phyloP scores from a whole-genome alignment of 306 rosid genomes.

The Prunus davidiana region DNA sequence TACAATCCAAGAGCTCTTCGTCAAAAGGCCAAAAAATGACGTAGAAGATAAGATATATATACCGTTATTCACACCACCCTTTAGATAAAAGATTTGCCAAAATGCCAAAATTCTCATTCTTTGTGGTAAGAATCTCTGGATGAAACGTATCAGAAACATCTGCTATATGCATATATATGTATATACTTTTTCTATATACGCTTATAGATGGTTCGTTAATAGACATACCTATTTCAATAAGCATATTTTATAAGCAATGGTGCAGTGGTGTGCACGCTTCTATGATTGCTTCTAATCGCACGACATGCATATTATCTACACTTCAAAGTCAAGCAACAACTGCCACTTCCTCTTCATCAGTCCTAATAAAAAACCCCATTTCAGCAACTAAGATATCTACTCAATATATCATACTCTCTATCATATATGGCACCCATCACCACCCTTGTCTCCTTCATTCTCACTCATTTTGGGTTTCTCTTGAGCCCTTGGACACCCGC shows the following conservation, averaged over 20 bases:
- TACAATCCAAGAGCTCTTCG: not conserved
- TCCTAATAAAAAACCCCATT: too few species aligned
- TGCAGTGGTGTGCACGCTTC: slow-evolving; percentile 10
- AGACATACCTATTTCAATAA: not conserved
- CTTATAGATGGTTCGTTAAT: too few species aligned
- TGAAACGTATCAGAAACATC: too few species aligned
- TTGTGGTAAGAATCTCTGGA: too few species aligned
- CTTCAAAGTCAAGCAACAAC: slow-evolving; percentile 20
- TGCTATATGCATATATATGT: too few species aligned
- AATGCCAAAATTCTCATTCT: too few species aligned
- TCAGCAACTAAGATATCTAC: too few species aligned
- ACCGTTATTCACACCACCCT: too few species aligned
- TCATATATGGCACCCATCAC: slow-evolving; percentile 29
- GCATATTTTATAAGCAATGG: not conserved
- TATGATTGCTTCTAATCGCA: not conserved
- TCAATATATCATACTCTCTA: too few species aligned
- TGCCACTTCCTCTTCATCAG: not conserved
- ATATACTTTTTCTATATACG: too few species aligned
- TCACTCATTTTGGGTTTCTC: slow-evolving; percentile 4
- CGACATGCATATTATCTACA: not conserved
- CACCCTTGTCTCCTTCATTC: slow-evolving; percentile 16
- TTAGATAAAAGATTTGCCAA: too few species aligned
- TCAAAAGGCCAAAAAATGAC: not conserved
- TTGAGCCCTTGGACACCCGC: slow-evolving; percentile 5
- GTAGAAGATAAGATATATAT: not conserved